These are phyloP conservation scores for Venturia aucupariae DNA, from an alignment of 2,329 filamentous ascomycete genomes.

Conservation along the genomic window DNA sequence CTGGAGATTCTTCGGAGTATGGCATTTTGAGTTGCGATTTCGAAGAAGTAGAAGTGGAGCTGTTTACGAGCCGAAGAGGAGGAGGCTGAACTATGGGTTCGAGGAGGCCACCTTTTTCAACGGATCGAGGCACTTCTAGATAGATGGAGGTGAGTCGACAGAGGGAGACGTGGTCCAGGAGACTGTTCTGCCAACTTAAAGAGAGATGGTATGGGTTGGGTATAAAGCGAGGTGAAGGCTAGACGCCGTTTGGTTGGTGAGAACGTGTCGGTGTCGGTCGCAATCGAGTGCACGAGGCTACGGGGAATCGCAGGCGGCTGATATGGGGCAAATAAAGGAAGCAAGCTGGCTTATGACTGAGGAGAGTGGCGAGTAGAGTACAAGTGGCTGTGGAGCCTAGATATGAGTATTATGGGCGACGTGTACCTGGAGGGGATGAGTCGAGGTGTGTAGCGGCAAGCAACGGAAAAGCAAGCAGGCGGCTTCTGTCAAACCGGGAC, in stretches of 20 bases:
- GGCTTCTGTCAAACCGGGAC: background rate
- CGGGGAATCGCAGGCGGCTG: background rate
- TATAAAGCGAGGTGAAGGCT: background rate
- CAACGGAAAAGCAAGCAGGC: background rate
- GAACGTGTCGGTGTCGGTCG: conserved; percentile 17
- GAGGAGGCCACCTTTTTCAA: background rate
- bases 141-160: background rate
- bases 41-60: background rate
- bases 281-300: conserved; percentile 23
- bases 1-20: background rate
- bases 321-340: conserved; percentile 16
- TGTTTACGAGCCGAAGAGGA: background rate
- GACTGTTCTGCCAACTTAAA: background rate
- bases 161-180: background rate
- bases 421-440: conserved; percentile 9
- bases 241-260: background rate
- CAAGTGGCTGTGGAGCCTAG: conserved; percentile 12
- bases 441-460: conserved; percentile 7
- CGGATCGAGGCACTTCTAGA: background rate
- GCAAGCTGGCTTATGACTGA: conserved; percentile 6
- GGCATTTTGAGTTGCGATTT: conserved; percentile 6
- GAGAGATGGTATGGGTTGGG: background rate
- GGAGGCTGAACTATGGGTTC: background rate
- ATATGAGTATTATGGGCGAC: conserved; percentile 3
- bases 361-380: conserved; percentile 14